A percentile compares a stretch with the other conserved stretches of the same genome.
phyloP scores from a whole-genome alignment of 495 filamentous ascomycete species.

The Aspergillus coremiiformis region DNA sequence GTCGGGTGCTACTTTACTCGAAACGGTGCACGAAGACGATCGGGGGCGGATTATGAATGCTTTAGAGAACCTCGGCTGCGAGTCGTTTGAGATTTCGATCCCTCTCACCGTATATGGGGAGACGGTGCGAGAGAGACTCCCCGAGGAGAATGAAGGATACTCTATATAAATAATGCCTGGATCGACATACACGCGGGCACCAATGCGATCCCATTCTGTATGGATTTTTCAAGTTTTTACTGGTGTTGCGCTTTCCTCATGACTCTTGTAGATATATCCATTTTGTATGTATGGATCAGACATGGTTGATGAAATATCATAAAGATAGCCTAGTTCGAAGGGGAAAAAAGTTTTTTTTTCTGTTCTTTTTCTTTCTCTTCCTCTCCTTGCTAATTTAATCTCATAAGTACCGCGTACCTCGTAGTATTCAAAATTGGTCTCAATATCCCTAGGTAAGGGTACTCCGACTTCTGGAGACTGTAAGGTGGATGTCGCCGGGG shows the following conservation, averaged over 20 bases:
- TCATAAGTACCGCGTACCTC: too few relatives aligned
- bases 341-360: too few relatives aligned
- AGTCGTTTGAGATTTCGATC: slow-evolving; percentile 84
- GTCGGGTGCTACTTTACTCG: slow-evolving; percentile 39
- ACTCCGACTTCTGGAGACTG: too few relatives aligned
- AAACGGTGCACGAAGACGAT: slow-evolving; percentile 61
- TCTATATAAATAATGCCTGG: slow-evolving; percentile 28
- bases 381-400: too few relatives aligned
- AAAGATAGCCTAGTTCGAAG: not conserved
- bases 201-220: slow-evolving; percentile 8
- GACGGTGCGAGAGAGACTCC: slow-evolving; percentile 36
- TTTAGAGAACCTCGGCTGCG: slow-evolving; percentile 67
- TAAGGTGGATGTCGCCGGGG: slow-evolving; percentile 10
- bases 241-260: not conserved
- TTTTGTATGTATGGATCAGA: not conserved
- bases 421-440: too few relatives aligned
- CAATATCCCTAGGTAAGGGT: too few relatives aligned
- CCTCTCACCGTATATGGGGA: slow-evolving; percentile 80
- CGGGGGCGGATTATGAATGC: slow-evolving; percentile 63
- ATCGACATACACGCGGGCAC: slow-evolving; percentile 1
- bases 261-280: not conserved
- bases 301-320: not conserved
- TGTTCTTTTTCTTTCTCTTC: too few relatives aligned
- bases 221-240: not conserved
- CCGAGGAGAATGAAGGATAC: slow-evolving; percentile 43